Conservation (phyloP, 176 grass and related monocot genomes). For the Triticum monococcum region DNA sequence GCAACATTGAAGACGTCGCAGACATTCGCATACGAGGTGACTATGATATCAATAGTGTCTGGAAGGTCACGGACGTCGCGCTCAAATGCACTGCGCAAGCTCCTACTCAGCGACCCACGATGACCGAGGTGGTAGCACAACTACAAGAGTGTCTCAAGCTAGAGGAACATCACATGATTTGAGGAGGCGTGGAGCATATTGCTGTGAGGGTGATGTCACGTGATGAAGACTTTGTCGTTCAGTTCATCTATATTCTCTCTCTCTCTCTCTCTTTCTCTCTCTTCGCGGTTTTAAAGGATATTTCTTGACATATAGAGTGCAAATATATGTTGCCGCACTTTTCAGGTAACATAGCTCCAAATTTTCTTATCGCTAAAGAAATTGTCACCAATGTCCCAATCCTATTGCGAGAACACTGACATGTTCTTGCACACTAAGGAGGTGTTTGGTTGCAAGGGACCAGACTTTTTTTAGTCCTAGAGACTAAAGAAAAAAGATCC, state of each 20-base stretch:
- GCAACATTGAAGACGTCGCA: slow-evolving; percentile 46
- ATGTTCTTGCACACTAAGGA: neutral
- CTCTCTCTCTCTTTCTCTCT: no score
- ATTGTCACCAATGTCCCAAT: neutral
- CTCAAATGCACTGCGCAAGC: slow-evolving; percentile 45
- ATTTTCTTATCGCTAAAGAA: neutral
- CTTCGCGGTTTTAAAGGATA: neutral
- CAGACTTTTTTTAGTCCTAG: no score
- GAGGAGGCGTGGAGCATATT: neutral
- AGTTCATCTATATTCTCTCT: neutral
- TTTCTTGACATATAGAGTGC: neutral
- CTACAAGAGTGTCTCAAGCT: slow-evolving; percentile 53
- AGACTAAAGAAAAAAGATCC: no score
- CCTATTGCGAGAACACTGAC: neutral
- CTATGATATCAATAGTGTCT: slow-evolving; percentile 47
- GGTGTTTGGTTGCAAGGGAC: no score
- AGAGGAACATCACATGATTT: neutral
- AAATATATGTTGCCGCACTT: neutral
- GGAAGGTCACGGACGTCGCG: slow-evolving; percentile 51
- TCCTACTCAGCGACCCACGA: slow-evolving; percentile 38
- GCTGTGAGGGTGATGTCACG: neutral
- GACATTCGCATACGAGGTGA: slow-evolving; percentile 30
- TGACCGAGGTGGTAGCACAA: slow-evolving; percentile 53
- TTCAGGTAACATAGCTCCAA: neutral
- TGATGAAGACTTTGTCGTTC: neutral